These are phyloP conservation scores for Gloeopeniophorella convolvens DNA, from an alignment of 768 basidiomycete species.

Conservation along the genomic window DNA sequence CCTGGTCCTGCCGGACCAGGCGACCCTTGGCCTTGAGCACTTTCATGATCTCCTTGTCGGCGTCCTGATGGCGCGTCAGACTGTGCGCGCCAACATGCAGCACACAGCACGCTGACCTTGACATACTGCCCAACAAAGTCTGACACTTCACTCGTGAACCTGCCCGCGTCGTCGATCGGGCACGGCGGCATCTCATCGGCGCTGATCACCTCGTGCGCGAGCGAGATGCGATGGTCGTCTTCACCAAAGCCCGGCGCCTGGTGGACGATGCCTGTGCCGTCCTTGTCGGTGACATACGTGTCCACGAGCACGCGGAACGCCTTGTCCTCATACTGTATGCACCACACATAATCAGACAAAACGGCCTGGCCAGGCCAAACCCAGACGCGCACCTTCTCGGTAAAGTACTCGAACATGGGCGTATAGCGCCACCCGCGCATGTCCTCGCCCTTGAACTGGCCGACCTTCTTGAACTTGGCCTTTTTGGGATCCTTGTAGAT, in stretches of 20 bases:
- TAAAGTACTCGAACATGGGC: constrained; percentile 95
- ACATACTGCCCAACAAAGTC: constrained; percentile 87
- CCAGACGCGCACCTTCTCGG: constrained; percentile 62
- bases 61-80: constrained; percentile 44
- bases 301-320: constrained; percentile 89
- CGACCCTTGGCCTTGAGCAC: constrained; percentile 80
- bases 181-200: constrained; percentile 94
- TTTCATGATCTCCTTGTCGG: constrained; percentile 93
- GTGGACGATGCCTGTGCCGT: constrained; percentile 98
- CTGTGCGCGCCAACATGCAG: background rate
- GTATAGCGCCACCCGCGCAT: constrained; percentile 96
- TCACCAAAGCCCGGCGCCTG: constrained; percentile 98
- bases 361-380: background rate
- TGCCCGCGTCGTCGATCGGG: constrained; percentile 85
- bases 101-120: constrained; percentile 50
- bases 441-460: constrained; percentile 81
- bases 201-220: constrained; percentile 75
- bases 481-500: constrained; percentile 97
- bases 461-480: constrained; percentile 90
- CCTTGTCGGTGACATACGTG: constrained; percentile 86
- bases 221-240: constrained; percentile 92
- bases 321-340: constrained; percentile 72
- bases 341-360: background rate
- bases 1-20: constrained; percentile 78
- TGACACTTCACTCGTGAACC: constrained; percentile 82